Conservation (phyloP, 2,329 filamentous ascomycete genomes). For the Chaetomium olivaceum region DNA sequence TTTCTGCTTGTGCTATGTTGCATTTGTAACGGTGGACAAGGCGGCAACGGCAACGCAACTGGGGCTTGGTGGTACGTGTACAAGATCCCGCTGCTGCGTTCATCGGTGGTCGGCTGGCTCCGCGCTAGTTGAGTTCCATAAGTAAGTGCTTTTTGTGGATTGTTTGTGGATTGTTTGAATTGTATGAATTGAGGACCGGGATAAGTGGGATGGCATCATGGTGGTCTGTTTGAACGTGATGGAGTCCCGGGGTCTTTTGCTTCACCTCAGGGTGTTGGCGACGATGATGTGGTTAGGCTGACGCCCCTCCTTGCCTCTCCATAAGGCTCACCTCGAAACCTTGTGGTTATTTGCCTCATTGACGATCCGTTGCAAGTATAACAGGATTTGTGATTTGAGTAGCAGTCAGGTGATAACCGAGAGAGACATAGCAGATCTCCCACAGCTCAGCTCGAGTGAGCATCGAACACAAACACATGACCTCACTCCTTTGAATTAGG, state of each 20-base stretch:
- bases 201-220: neutral
- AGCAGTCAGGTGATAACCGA: neutral
- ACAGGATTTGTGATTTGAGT: neutral
- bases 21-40: neutral
- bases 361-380: neutral
- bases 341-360: neutral
- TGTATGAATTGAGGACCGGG: neutral
- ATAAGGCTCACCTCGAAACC: neutral
- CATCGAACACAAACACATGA: neutral
- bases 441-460: neutral
- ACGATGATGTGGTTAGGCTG: neutral
- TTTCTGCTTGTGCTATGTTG: neutral
- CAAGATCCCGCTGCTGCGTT: neutral
- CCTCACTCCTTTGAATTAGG: neutral
- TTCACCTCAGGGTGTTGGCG: conserved; percentile 4
- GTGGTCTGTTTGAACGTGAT: neutral
- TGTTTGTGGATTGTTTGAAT: neutral
- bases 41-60: neutral
- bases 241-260: neutral
- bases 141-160: neutral
- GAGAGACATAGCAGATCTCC: neutral
- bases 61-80: neutral
- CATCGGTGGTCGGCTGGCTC: neutral
- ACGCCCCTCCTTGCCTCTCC: neutral
- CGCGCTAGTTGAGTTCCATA: neutral